A percentile compares a stretch with the other conserved stretches of the same genome.
phyloP scores from a whole-genome alignment of 1,284 basidiomycete genomes.

The Flammula alnicola region DNA sequence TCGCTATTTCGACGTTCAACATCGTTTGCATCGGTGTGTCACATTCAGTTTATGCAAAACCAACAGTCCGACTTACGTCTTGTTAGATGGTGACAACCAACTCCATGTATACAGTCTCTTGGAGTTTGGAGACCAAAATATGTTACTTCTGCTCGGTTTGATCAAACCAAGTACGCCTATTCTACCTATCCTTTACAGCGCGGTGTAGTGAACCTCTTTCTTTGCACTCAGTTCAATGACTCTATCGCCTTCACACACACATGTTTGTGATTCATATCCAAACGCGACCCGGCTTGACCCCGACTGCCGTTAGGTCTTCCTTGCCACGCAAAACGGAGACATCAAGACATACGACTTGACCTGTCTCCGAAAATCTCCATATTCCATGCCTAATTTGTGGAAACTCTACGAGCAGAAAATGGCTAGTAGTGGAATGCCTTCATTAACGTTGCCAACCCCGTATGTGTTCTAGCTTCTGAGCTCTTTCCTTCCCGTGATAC shows the following conservation, averaged over 20 bases:
- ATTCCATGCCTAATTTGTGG: conserved; percentile 78
- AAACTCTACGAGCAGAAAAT: conserved; percentile 73
- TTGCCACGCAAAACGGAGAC: conserved; percentile 61
- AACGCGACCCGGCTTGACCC: conserved; percentile 11
- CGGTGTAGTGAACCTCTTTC: conserved; percentile 3
- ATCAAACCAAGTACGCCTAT: conserved; percentile 42
- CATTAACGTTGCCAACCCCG: conserved; percentile 43
- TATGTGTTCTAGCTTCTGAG: conserved; percentile 28
- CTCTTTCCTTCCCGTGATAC: neutral
- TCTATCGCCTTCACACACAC: conserved; percentile 76
- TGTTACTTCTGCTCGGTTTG: conserved; percentile 55
- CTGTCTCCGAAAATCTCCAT: conserved; percentile 67
- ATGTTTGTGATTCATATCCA: conserved; percentile 54
- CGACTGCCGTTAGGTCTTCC: conserved; percentile 51
- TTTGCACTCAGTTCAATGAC: conserved; percentile 52
- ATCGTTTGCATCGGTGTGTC: conserved; percentile 67
- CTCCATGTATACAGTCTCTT: conserved; percentile 75
- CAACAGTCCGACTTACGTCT: too few relatives aligned
- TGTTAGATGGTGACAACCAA: conserved; percentile 73
- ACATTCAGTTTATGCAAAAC: too few relatives aligned
- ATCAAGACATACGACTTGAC: conserved; percentile 74
- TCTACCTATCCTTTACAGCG: neutral
- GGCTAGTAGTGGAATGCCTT: conserved; percentile 58
- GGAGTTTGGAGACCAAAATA: conserved; percentile 57
- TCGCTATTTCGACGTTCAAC: conserved; percentile 60